Evolutionary conservation across 345 rosid genomes (phyloP), one percentile per base, ranked within the genome.

Genomic region (Excoecaria cochinchinensis): DNA sequence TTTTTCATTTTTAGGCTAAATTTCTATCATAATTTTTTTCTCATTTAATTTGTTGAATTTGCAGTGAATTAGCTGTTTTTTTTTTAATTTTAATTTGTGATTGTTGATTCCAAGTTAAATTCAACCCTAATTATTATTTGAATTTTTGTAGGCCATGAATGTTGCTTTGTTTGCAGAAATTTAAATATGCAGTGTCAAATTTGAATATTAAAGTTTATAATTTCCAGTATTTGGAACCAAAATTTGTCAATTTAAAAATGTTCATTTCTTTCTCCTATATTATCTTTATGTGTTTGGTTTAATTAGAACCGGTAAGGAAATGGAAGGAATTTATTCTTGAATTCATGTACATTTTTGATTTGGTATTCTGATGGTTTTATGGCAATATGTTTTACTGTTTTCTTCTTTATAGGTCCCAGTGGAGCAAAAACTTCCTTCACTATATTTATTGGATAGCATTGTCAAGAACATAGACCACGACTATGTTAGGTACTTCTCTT

Each of bases 401-500:
- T 24, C 25, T 14, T 51, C 31, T 36, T 10, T 17, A 75, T 90
- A 96, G 99, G 99, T 85, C 47, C 97, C 97, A 44, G 88, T 88
- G 25, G 97, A 93, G 65, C 99, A 90, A 73, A 96, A 96, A 78
- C 74, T 96, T 71, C 98, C 99, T 46, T 92, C 97, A 9, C 78
- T 96, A 4, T 96, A 96, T 84, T 91, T 96, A n/a, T 84, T 96
- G 82, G 99, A 96, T 75, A 92, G 99, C 80, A 87, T 96, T 74
- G 99, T 96, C 36, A 96, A 96, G 80, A 96, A 96, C 74, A 92
- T 96, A 75, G 97, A 91, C 70, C 80, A 86, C 52, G 97, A 91
- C 16, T 96, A 90, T 79, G 86, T 86, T 78, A 86, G 88, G 53
- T 77, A 84, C 78, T 96, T 96, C 82, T 90, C 94, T 57, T 78